Percentiles rank a stretch among this genome's conserved stretches.
Conservation (phyloP, 1,139 yeast genomes). For the Taphrina pruni region DNA sequence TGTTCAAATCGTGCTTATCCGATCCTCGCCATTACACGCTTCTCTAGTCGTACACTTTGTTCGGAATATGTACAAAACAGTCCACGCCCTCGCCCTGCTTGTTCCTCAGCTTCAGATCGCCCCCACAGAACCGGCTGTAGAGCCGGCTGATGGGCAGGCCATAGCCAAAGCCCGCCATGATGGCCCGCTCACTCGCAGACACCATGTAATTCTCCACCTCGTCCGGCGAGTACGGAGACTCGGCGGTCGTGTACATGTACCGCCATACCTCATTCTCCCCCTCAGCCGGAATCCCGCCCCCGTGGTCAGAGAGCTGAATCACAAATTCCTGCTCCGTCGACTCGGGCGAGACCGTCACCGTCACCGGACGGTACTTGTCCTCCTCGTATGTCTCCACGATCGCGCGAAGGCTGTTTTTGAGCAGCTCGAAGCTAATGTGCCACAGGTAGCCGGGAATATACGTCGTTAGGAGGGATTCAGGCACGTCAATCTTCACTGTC, state of each 20-base stretch:
- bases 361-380: conserved; percentile 77
- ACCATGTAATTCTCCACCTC: conserved; percentile 27
- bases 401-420: conserved; percentile 84
- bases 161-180: conserved; percentile 72
- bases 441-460: conserved; percentile 89
- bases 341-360: conserved; percentile 88
- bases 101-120: conserved; percentile 81
- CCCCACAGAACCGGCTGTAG: conserved; percentile 89
- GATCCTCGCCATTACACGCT: not conserved
- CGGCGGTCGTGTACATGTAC: conserved; percentile 83
- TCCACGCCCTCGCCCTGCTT: conserved; percentile 97
- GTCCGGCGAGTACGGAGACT: conserved; percentile 47
- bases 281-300: conserved; percentile 88
- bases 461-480: conserved; percentile 73
- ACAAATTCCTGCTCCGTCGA: conserved; percentile 75
- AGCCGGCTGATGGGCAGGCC: conserved; percentile 86
- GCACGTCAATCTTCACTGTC: conserved; percentile 73
- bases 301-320: conserved; percentile 87
- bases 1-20: not conserved
- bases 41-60: conserved; percentile 55
- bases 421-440: conserved; percentile 84
- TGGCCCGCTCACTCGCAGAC: conserved; percentile 37
- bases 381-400: conserved; percentile 72
- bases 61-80: conserved; percentile 73
- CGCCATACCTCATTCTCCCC: conserved; percentile 90